Evolutionary conservation across 257 asterid species (phyloP).

Genomic region (Thymus mandschuricus): DNA sequence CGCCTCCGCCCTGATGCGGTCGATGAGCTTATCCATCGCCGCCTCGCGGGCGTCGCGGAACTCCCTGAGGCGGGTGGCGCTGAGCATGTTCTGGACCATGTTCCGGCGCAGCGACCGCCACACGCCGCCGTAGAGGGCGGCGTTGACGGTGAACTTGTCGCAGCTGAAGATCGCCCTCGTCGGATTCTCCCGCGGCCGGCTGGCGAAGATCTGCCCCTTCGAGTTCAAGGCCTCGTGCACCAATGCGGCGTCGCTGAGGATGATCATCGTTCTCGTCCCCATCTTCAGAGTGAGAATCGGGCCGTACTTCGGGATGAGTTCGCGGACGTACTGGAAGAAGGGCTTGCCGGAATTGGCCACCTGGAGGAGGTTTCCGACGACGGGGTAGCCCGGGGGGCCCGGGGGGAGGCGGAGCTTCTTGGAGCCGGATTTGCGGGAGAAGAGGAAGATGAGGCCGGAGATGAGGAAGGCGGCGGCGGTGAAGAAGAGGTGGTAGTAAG

Average conservation of each 20-base stretch:
- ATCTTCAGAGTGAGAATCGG: conserved; percentile 73
- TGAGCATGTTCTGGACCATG: conserved; percentile 90
- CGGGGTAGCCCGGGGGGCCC: conserved; percentile 89
- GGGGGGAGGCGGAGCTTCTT: conserved; percentile 74
- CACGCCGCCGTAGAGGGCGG: conserved; percentile 74
- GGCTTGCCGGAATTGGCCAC: conserved; percentile 84
- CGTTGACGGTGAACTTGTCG: conserved; percentile 84
- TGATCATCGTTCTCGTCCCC: conserved; percentile 87
- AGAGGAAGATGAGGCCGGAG: conserved; percentile 51
- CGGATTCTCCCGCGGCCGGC: conserved; percentile 81
- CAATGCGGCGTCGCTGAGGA: conserved; percentile 56
- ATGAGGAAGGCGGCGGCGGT: conserved; percentile 57
- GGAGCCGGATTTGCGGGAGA: conserved; percentile 47
- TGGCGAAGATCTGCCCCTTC: conserved; percentile 76
- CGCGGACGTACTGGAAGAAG: conserved; percentile 69
- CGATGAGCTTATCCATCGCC: conserved; percentile 73
- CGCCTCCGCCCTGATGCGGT: conserved; percentile 58
- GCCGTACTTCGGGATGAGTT: conserved; percentile 64
- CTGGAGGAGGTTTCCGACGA: conserved; percentile 89
- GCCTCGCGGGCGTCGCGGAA: conserved; percentile 54
- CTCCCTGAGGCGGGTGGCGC: conserved; percentile 56
- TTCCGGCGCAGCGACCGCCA: conserved; percentile 90
- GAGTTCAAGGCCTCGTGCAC: conserved; percentile 68
- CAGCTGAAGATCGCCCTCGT: conserved; percentile 83
- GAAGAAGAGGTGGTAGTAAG: conserved; percentile 63